Evolutionary conservation across 179 eudicot species (phyloP), one percentile per base, ranked within the genome.

Genomic region (Silene noctiflora): DNA sequence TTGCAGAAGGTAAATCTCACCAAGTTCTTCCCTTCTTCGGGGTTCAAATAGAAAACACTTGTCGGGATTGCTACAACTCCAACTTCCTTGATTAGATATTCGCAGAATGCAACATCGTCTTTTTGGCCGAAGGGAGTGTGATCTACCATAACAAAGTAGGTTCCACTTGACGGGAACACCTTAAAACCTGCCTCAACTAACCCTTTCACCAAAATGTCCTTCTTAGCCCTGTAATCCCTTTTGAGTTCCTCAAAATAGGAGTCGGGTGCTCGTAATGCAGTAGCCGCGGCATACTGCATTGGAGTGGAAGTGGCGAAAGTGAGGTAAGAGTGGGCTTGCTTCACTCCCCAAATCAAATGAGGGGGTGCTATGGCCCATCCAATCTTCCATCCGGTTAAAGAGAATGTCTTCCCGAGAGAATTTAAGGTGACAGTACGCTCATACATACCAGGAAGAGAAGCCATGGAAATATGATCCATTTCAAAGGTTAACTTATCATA

Each of bases 301-400:
- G 98, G 99, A 9, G 99, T 91, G 48, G 89, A 91, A 20, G 98
- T 95, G 2, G 98, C 95, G 64, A 95, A 95, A 0, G 98, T 95
- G 65, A 95, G 91, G 76, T 44, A 95, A 0, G 99, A 84, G 78
- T 95, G 99, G 3, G 99, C 99, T 83, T 89, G 99, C 66, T 93
- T 85, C 56, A 95, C 86, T 12, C 97, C 99, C 99, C 99, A 89
- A 1, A 88, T 81, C 79, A 95, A 80, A 65, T 95, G 99, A 0
- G 96, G 89, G 0, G 99, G 97, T 9, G 96, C 99, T 79, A 95
- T 88, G 22, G 99, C 97, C 99, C 99, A 95, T 55, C 97, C 98
- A 19, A 95, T 93, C 80, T 95, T 95, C 99, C 99, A 95, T 19
- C 99, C 99, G 0, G 99, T 95, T n/a, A 95, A 78, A 6, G 99